These are phyloP conservation scores for Kondoa malvinella DNA, from an alignment of 768 basidiomycete species.

Conservation along the genomic window DNA sequence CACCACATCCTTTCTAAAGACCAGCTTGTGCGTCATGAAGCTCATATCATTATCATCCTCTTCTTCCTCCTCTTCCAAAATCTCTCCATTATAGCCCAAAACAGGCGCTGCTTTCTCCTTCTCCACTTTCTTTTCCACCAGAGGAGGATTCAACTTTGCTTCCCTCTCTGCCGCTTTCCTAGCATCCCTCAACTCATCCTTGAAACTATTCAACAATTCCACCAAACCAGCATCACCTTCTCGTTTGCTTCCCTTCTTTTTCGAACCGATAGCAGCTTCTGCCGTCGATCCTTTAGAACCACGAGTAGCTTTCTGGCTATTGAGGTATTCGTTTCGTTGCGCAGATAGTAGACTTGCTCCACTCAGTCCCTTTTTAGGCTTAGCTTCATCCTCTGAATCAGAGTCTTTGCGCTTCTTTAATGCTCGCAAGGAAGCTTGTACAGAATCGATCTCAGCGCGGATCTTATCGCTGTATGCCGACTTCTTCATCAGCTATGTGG, in stretches of 20 bases:
- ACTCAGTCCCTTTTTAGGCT: slow-evolving; percentile 14
- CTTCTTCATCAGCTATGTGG: neutral
- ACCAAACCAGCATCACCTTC: slow-evolving; percentile 20
- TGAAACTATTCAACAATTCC: slow-evolving; percentile 20
- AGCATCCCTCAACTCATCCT: slow-evolving; percentile 22
- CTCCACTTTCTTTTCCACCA: slow-evolving; percentile 1
- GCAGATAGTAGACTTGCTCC: slow-evolving; percentile 24
- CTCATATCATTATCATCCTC: slow-evolving; percentile 20
- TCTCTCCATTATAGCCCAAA: slow-evolving; percentile 15
- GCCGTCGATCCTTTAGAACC: neutral
- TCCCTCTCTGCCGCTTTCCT: slow-evolving; percentile 3
- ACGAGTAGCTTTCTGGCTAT: slow-evolving; percentile 6
- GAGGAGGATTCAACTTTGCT: neutral
- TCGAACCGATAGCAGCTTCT: slow-evolving; percentile 3
- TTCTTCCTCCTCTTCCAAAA: slow-evolving; percentile 23
- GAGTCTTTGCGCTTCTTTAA: slow-evolving; percentile 18
- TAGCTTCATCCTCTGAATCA: slow-evolving; percentile 16
- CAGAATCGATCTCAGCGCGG: slow-evolving; percentile 25
- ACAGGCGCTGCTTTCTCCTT: no score
- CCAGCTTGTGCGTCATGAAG: slow-evolving; percentile 25
- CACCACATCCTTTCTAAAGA: slow-evolving; percentile 27
- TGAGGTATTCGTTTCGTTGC: slow-evolving; percentile 26
- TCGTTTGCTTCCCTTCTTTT: slow-evolving; percentile 13
- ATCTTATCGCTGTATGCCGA: neutral
- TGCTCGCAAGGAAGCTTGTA: slow-evolving; percentile 7